These are phyloP conservation scores for Neoboletus subvelutipes DNA, from an alignment of 768 basidiomycete species.

Conservation along the genomic window DNA sequence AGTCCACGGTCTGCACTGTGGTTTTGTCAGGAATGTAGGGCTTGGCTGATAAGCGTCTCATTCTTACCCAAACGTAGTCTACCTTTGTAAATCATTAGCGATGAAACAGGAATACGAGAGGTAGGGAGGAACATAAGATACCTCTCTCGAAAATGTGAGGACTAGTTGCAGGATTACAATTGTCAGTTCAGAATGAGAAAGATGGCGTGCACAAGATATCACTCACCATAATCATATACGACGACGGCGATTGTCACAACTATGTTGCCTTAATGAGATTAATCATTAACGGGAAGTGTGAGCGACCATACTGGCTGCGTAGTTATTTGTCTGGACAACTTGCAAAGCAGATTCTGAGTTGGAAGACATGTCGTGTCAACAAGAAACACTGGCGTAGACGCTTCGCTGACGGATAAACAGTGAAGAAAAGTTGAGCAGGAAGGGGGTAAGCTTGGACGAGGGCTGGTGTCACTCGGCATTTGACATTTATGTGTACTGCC, in stretches of 20 bases:
- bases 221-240: conserved; percentile 19
- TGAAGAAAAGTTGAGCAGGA: background rate
- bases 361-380: background rate
- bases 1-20: conserved; percentile 3
- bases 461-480: background rate
- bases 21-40: background rate
- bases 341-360: background rate
- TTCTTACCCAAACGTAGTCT: conserved; percentile 13
- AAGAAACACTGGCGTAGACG: background rate
- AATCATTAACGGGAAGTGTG: background rate
- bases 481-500: background rate
- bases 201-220: background rate
- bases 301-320: background rate
- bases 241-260: conserved; percentile 5
- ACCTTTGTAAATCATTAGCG: conserved; percentile 1
- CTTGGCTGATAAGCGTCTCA: background rate
- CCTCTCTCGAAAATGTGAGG: conserved; percentile 16
- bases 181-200: background rate
- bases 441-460: background rate
- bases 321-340: background rate
- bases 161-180: conserved; percentile 5
- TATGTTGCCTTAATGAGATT: background rate
- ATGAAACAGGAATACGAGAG: background rate
- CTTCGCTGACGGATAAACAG: background rate
- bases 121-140: background rate